Base-by-base conservation (phyloP, 495 filamentous ascomycete genomes). In the Xylaria curta region DNA sequence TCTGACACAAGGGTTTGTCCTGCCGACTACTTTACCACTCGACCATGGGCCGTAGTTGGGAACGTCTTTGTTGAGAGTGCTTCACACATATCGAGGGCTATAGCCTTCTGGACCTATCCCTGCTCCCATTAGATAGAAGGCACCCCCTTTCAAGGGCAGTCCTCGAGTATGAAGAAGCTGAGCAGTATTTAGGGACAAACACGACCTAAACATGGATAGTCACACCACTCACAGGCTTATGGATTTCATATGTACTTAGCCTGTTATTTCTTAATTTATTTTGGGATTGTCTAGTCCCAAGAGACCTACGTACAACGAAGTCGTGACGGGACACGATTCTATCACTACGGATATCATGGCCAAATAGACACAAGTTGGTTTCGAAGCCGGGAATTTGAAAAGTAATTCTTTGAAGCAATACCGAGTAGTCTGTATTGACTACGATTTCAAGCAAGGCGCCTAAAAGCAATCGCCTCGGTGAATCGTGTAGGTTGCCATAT, bases 391-490 rank as follows among this genome's bases (percentile, higher is more conserved):
- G 26, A 17, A 31, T 28, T 31, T 56, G 9, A 54, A 54, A 28
- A 5, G 13, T 56, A 56, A 31, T 56, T 56, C 53, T 56, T 31
- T 56, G 40, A 62, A 62, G 40, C 42, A 24, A 69, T 59, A 62
- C 68, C 31, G 42, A 69, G 40, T 53, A 42, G 54, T 62, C 56
- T 69, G 38, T 44, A 54, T 69, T 69, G 68, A 15, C 68, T 62
- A 53, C 28, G 21, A 42, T 69, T 62, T 44, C 68, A 69, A 40
- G 42, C 54, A 24, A 53, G 44, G 68, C 28, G 58, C 17, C 19
- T 31, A 40, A 62, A 62, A 42, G 28, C 58, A 15, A 42, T 59
- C 58, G 33, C 28, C 31, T 51, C 17, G 31, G 12, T 31, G 44
- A 61, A 61, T 62, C 56, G 24, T 33, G 40, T 38, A 36, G 28